phyloP scores from a whole-genome alignment of 2,329 filamentous ascomycete species.

The Ophiocordyceps camponoti-saundersi region DNA sequence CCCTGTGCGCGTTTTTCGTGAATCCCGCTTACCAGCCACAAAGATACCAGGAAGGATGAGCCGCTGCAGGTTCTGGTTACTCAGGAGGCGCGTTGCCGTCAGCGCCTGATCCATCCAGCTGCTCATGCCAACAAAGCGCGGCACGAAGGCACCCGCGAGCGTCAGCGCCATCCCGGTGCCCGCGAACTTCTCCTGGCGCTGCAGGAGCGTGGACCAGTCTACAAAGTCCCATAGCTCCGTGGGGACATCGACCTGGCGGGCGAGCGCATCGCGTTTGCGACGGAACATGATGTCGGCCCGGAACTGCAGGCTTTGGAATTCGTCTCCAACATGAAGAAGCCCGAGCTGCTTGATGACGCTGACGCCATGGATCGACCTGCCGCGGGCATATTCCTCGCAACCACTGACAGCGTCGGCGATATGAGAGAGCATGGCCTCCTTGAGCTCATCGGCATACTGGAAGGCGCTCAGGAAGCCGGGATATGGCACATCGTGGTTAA shows the following conservation, averaged over 20 bases:
- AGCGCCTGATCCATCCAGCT: slow-evolving; percentile 82
- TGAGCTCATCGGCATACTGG: slow-evolving; percentile 84
- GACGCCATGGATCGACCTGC: slow-evolving; percentile 63
- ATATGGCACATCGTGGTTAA: slow-evolving; percentile 68
- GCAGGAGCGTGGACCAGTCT: slow-evolving; percentile 65
- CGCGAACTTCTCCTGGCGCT: slow-evolving; percentile 85
- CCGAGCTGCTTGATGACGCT: slow-evolving; percentile 79
- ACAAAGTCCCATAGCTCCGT: slow-evolving; percentile 90
- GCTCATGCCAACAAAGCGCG: slow-evolving; percentile 64
- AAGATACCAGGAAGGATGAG: slow-evolving; percentile 69
- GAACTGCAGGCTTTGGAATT: slow-evolving; percentile 76
- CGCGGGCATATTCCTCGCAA: slow-evolving; percentile 77
- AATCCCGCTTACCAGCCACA: slow-evolving; percentile 47
- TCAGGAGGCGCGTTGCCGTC: slow-evolving; percentile 63
- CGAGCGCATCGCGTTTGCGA: slow-evolving; percentile 62
- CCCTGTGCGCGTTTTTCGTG: background rate
- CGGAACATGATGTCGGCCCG: slow-evolving; percentile 88
- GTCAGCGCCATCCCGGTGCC: slow-evolving; percentile 92
- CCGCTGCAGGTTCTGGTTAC: slow-evolving; percentile 63
- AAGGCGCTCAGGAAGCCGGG: slow-evolving; percentile 74
- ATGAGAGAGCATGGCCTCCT: slow-evolving; percentile 77
- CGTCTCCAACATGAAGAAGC: slow-evolving; percentile 71
- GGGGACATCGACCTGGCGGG: slow-evolving; percentile 71
- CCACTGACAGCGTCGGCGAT: slow-evolving; percentile 61
- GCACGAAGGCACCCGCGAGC: slow-evolving; percentile 69